Evolutionary conservation across 116 monocot species (phyloP).

Genomic region (Trichopus zeylanicus): DNA sequence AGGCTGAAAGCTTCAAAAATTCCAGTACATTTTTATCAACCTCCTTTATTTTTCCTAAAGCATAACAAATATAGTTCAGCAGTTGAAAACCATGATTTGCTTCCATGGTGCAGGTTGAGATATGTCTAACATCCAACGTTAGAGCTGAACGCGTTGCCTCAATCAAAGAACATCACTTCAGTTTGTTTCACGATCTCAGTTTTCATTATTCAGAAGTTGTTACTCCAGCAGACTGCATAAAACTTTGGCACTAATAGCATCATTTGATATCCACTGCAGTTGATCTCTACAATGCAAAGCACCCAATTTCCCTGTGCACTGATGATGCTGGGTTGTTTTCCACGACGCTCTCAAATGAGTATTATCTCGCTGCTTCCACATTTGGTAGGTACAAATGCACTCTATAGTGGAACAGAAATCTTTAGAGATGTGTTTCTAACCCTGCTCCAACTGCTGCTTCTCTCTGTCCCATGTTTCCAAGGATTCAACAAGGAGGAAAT

Average conservation of each 20-base stretch:
- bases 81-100: no score
- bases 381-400: constrained; percentile 43
- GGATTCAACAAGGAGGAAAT: constrained; percentile 57
- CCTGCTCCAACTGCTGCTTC: constrained; percentile 1
- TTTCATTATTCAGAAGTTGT: neutral
- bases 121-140: constrained; percentile 90
- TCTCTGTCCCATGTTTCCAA: constrained; percentile 11
- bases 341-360: constrained; percentile 78
- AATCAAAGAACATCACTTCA: constrained; percentile 75
- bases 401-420: no score
- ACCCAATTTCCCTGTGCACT: constrained; percentile 81
- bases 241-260: neutral
- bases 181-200: constrained; percentile 23
- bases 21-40: constrained; percentile 31
- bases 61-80: neutral
- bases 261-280: constrained; percentile 21
- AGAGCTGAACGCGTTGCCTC: constrained; percentile 52
- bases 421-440: neutral
- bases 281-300: constrained; percentile 77
- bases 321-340: constrained; percentile 93
- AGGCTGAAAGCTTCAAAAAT: constrained; percentile 56
- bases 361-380: constrained; percentile 57
- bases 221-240: neutral
- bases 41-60: neutral
- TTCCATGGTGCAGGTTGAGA: constrained; percentile 95